These are phyloP conservation scores for Coprinopsis sp. DNA, from an alignment of 768 basidiomycete species.

Conservation along the genomic window DNA sequence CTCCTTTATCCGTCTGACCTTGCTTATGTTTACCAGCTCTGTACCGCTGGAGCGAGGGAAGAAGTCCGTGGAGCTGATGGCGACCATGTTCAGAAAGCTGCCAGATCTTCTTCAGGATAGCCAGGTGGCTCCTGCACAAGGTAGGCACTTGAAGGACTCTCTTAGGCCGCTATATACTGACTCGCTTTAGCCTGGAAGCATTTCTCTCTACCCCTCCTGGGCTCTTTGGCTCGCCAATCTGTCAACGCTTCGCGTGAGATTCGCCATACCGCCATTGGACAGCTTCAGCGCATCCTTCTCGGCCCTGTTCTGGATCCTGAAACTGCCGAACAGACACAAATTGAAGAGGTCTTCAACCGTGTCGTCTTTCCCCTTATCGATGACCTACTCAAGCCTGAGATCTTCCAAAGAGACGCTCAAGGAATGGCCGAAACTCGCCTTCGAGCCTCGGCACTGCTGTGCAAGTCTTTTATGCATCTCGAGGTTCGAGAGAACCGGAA, in stretches of 20 bases:
- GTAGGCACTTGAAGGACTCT: conserved; percentile 24
- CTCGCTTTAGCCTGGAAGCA: conserved; percentile 63
- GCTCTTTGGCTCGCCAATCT: conserved; percentile 74
- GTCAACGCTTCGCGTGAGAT: conserved; percentile 81
- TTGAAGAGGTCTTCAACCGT: conserved; percentile 82
- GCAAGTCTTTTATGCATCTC: conserved; percentile 95
- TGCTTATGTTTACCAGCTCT: conserved; percentile 42
- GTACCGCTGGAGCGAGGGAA: conserved; percentile 76
- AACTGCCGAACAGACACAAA: conserved; percentile 52
- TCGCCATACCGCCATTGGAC: conserved; percentile 72
- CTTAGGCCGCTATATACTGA: background rate
- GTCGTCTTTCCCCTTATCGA: conserved; percentile 91
- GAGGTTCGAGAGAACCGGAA: conserved; percentile 65
- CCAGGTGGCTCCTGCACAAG: conserved; percentile 37
- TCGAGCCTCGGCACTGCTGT: conserved; percentile 82
- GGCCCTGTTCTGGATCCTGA: conserved; percentile 66
- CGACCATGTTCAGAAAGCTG: conserved; percentile 65
- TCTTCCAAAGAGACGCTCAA: conserved; percentile 70
- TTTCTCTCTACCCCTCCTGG: conserved; percentile 69
- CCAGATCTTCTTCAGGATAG: conserved; percentile 50
- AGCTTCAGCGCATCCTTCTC: conserved; percentile 80
- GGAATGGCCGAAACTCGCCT: conserved; percentile 91
- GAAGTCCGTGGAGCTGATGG: conserved; percentile 76
- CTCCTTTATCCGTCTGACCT: conserved; percentile 5
- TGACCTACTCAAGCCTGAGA: conserved; percentile 82